Conservation (phyloP, 2,329 filamentous ascomycete genomes). For the Phyllosticta citrichinensis region DNA sequence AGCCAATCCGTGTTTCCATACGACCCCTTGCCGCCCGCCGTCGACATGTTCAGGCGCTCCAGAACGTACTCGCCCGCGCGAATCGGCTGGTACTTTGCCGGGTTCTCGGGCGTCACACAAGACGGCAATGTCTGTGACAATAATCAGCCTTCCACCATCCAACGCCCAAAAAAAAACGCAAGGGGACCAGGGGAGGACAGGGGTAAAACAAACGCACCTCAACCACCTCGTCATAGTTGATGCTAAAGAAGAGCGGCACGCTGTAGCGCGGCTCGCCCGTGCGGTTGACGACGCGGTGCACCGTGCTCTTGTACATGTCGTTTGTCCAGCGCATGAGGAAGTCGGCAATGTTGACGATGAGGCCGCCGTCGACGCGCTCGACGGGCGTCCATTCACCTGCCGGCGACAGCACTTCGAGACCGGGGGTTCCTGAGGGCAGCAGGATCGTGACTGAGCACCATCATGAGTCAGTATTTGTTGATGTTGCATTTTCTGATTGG, state of each 20-base stretch:
- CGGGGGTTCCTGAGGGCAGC: conserved; percentile 18
- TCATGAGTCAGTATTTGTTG: too few species aligned
- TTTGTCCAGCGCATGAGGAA: conserved; percentile 44
- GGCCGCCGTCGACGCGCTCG: conserved; percentile 30
- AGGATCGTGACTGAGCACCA: conserved; percentile 21
- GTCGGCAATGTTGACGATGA: conserved; percentile 45
- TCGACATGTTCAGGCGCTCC: conserved; percentile 24
- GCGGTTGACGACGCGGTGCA: conserved; percentile 40
- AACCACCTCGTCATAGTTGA: conserved; percentile 31
- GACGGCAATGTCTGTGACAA: conserved; percentile 23
- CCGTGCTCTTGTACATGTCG: conserved; percentile 38
- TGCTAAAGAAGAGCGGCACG: conserved; percentile 39
- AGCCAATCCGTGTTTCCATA: conserved; percentile 12
- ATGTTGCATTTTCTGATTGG: too few species aligned
- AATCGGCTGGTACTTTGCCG: conserved; percentile 26
- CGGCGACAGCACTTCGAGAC: conserved; percentile 25
- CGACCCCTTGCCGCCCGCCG: conserved; percentile 22
- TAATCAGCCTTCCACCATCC: background rate
- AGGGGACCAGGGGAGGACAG: background rate
- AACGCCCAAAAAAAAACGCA: background rate
- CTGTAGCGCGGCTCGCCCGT: conserved; percentile 31
- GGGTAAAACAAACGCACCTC: conserved; percentile 17
- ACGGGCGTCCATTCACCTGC: conserved; percentile 24
- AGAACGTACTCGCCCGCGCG: conserved; percentile 31
- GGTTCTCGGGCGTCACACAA: conserved; percentile 24